Percentiles rank a stretch among this genome's conserved stretches.
phyloP scores from a whole-genome alignment of 176 grass and related monocot genomes.

The Triticum aestivum region DNA sequence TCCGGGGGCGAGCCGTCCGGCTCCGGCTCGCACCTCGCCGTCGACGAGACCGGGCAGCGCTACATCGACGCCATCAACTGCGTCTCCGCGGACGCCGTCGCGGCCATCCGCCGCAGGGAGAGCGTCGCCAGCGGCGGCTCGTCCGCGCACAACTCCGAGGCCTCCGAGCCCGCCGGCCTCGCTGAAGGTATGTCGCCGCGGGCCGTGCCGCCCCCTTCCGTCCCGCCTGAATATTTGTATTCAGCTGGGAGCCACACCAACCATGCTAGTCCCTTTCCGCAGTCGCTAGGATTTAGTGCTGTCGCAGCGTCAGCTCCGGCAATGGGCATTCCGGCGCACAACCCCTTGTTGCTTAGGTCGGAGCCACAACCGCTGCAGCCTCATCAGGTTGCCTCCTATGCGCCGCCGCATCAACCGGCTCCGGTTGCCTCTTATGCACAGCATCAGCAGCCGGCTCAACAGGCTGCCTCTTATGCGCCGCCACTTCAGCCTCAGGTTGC shows the following conservation, averaged over 20 bases:
- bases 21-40: background rate
- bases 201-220: slow-evolving; percentile 4
- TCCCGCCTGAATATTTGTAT: slow-evolving; percentile 37
- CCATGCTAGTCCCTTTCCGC: slow-evolving; percentile 17
- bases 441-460: slow-evolving; percentile 40
- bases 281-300: slow-evolving; percentile 36
- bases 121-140: slow-evolving; percentile 48
- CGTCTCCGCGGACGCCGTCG: slow-evolving; percentile 36
- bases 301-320: slow-evolving; percentile 13
- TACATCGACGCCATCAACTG: slow-evolving; percentile 86
- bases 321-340: slow-evolving; percentile 39
- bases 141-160: slow-evolving; percentile 58
- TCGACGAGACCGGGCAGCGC: slow-evolving; percentile 55
- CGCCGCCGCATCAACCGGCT: slow-evolving; percentile 14
- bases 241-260: slow-evolving; percentile 21
- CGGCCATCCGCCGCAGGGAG: slow-evolving; percentile 48
- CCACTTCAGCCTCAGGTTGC: slow-evolving; percentile 43
- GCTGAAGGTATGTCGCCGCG: slow-evolving; percentile 55
- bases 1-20: slow-evolving; percentile 32
- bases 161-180: slow-evolving; percentile 26
- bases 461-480: slow-evolving; percentile 34
- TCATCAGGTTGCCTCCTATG: slow-evolving; percentile 36
- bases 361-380: slow-evolving; percentile 23
- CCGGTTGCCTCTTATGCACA: slow-evolving; percentile 29
- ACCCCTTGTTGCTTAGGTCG: slow-evolving; percentile 29